Conservation (phyloP, 2,329 filamentous ascomycete genomes). For the Monilinia laxa region DNA sequence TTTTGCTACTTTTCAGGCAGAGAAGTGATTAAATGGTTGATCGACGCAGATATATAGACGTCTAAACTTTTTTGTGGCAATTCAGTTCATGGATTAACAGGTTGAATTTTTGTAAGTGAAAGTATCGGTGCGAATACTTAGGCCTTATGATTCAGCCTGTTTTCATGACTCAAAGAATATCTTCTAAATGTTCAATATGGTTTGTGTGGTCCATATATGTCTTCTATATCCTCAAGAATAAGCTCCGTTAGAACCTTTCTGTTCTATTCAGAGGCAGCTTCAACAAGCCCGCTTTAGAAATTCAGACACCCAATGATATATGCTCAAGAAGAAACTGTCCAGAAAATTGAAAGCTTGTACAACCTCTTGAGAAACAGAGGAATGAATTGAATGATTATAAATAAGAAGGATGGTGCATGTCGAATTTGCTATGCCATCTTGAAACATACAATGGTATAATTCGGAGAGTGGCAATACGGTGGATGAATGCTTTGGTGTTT, state of each 20-base stretch:
- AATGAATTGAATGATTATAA: too few relatives aligned
- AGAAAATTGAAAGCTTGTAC: background rate
- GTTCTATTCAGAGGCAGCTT: background rate
- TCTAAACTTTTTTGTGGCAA: background rate
- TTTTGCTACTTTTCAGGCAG: background rate
- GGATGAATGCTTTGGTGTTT: background rate
- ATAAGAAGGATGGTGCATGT: background rate
- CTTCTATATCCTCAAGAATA: background rate
- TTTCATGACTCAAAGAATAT: too few relatives aligned
- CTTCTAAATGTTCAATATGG: too few relatives aligned
- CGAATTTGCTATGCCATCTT: background rate
- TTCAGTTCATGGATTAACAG: background rate
- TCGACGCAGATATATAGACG: background rate
- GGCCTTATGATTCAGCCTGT: too few relatives aligned
- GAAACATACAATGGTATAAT: background rate
- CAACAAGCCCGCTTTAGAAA: background rate
- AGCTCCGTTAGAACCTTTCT: background rate
- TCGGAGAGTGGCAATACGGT: too few relatives aligned
- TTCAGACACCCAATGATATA: rapidly evolving
- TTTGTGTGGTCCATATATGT: too few relatives aligned
- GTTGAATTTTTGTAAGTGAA: too few relatives aligned
- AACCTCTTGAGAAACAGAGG: rapidly evolving
- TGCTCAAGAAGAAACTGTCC: background rate
- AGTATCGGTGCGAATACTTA: too few relatives aligned
- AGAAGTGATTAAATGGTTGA: background rate